Evolutionary conservation across 2,329 filamentous ascomycete genomes (phyloP).

Genomic region (Pyrenophora seminiperda): DNA sequence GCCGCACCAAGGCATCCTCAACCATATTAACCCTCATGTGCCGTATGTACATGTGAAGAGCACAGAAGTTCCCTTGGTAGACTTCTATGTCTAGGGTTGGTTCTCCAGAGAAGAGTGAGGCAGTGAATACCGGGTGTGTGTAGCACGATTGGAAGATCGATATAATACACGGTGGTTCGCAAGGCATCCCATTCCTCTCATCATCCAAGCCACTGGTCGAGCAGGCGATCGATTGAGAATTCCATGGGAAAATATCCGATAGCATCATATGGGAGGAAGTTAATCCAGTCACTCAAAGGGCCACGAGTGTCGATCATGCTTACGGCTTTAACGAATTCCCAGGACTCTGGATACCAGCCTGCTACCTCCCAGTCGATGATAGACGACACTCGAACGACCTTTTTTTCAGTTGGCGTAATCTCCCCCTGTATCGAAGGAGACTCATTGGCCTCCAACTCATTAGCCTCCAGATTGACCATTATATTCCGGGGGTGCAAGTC

Average conservation of each 20-base stretch:
- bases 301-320: neutral
- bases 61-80: too few relatives aligned
- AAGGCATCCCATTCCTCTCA: too few relatives aligned
- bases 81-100: too few relatives aligned
- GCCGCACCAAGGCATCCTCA: too few relatives aligned
- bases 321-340: neutral
- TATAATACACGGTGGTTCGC: too few relatives aligned
- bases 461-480: neutral
- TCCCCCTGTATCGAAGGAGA: neutral
- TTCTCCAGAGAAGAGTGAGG: too few relatives aligned
- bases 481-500: conserved; percentile 1
- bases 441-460: neutral
- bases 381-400: neutral
- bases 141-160: too few relatives aligned
- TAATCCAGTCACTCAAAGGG: neutral
- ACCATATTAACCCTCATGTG: too few relatives aligned
- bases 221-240: neutral
- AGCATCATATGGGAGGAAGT: neutral
- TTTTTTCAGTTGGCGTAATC: neutral
- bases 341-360: neutral
- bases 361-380: conserved; percentile 1
- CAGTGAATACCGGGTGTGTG: too few relatives aligned
- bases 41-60: too few relatives aligned
- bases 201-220: neutral
- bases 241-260: neutral